phyloP scores from a whole-genome alignment of 2,329 filamentous ascomycete genomes.

The Phaeosphaeria sp. region DNA sequence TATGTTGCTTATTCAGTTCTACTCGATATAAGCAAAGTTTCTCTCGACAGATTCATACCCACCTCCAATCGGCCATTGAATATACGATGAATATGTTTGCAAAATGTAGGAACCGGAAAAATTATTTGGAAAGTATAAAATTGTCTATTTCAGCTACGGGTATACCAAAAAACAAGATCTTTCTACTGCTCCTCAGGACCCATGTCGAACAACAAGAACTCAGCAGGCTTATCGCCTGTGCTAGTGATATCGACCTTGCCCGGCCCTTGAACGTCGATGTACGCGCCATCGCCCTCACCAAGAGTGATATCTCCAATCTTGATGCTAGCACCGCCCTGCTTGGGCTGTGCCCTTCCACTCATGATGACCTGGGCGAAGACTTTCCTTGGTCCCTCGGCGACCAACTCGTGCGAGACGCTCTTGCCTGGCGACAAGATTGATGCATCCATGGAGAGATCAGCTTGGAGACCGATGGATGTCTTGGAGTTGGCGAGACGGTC shows the following conservation, averaged over 20 bases:
- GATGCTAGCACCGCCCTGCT: constrained; percentile 75
- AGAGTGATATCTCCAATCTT: constrained; percentile 71
- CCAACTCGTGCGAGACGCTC: constrained; percentile 75
- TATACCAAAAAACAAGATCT: background rate
- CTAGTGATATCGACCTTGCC: constrained; percentile 55
- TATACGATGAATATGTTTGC: background rate
- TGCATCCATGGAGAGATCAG: constrained; percentile 83
- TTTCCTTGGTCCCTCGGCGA: constrained; percentile 69
- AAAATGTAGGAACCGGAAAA: background rate
- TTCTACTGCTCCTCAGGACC: constrained; percentile 36
- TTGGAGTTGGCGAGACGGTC: constrained; percentile 70
- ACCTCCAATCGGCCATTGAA: too few relatives aligned
- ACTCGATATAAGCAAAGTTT: too few relatives aligned
- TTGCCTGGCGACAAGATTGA: constrained; percentile 71
- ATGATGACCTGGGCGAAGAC: constrained; percentile 83
- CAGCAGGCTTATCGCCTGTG: constrained; percentile 53
- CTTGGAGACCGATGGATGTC: constrained; percentile 77
- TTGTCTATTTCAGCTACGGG: background rate
- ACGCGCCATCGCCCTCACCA: constrained; percentile 81
- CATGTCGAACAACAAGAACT: constrained; percentile 60
- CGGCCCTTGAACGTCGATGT: constrained; percentile 63
- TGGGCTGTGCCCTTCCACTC: constrained; percentile 61
- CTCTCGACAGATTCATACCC: too few relatives aligned
- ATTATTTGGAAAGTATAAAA: background rate
- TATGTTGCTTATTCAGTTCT: too few relatives aligned